phyloP scores from a whole-genome alignment of 441 rosid species.

The Populus hybrid region DNA sequence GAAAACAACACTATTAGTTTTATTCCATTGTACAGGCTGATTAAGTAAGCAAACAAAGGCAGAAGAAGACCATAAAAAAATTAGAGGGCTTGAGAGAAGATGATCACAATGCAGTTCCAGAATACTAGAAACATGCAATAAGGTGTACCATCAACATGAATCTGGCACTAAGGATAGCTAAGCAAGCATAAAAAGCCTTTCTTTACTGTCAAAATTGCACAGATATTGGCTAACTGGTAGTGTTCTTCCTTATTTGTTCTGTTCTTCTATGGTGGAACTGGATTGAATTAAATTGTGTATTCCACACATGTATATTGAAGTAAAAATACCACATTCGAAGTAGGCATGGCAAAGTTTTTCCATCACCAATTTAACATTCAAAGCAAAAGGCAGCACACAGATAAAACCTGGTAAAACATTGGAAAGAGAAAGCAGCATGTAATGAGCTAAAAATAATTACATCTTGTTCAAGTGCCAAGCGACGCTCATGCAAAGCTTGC shows the following conservation, averaged over 20 bases:
- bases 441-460: slow-evolving; percentile 41
- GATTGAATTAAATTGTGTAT: slow-evolving; percentile 1
- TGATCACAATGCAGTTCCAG: neutral
- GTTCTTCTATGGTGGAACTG: neutral
- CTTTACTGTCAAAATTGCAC: neutral
- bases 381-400: neutral
- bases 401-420: slow-evolving; percentile 11
- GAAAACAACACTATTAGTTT: neutral
- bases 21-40: neutral
- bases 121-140: neutral
- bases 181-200: neutral
- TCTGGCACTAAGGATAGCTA: neutral
- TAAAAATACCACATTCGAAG: neutral
- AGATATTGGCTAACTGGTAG: neutral
- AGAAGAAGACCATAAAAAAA: neutral
- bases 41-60: neutral
- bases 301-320: neutral
- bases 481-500: slow-evolving; percentile 97
- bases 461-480: slow-evolving; percentile 98
- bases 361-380: neutral
- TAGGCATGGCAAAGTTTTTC: neutral
- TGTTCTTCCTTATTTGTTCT: neutral
- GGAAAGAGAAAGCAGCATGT: neutral
- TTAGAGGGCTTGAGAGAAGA: neutral
- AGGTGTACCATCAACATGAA: neutral